Percentiles rank a stretch among this genome's conserved stretches.
These are phyloP conservation scores for Cornus controversa DNA, from an alignment of 148 eudicot species.

Conservation along the genomic window DNA sequence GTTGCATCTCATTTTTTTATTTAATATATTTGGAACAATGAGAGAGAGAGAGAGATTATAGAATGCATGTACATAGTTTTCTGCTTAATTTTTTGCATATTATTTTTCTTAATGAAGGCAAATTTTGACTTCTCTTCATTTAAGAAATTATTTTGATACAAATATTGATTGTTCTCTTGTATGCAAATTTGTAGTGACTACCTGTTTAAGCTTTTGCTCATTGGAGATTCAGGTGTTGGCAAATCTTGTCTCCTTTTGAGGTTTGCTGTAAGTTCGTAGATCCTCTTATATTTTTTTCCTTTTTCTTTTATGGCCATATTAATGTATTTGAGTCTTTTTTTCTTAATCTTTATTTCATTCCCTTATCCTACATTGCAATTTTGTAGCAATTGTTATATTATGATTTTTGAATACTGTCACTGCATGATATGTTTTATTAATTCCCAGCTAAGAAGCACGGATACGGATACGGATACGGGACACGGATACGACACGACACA, in stretches of 20 bases:
- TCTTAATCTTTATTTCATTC: neutral
- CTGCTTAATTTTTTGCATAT: no score
- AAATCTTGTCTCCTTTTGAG: constrained; percentile 66
- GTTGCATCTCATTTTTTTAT: neutral
- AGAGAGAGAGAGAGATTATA: neutral
- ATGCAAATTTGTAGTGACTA: constrained; percentile 43
- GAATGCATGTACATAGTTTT: no score
- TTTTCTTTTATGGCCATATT: neutral
- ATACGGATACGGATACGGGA: no score
- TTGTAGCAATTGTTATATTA: neutral
- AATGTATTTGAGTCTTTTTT: neutral
- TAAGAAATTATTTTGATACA: neutral
- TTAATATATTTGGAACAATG: neutral
- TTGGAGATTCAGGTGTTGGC: constrained; percentile 69
- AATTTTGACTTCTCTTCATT: neutral
- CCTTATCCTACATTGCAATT: neutral
- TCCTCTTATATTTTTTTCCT: neutral
- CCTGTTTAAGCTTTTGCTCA: constrained; percentile 62
- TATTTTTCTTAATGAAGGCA: no score
- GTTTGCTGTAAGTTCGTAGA: constrained; percentile 51
- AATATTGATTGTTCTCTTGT: neutral
- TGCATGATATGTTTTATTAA: neutral
- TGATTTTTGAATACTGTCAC: neutral
- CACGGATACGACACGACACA: no score
- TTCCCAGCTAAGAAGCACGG: no score